Percentiles rank a stretch among this genome's conserved stretches.
Evolutionary conservation across 2,329 filamentous ascomycete species (phyloP).

Genomic region (Penicillium brasilianum): DNA sequence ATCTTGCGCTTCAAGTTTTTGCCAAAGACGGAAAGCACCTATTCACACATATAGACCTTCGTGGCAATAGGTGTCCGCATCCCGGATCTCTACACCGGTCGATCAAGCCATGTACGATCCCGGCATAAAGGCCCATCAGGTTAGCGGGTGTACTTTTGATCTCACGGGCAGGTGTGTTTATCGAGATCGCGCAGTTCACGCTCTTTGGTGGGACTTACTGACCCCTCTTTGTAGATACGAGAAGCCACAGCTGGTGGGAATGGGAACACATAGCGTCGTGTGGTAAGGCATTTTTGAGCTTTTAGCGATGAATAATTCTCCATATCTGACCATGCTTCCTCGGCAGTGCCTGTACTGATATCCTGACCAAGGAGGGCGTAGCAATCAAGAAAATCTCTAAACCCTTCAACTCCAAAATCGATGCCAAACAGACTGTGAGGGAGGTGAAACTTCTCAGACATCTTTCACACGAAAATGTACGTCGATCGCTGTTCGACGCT

Average conservation of each 20-base stretch:
- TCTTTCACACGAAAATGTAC: constrained; percentile 2
- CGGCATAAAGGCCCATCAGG: not conserved
- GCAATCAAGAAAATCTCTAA: constrained; percentile 4
- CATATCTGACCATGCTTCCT: not conserved
- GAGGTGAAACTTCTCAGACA: constrained; percentile 1
- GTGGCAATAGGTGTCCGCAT: not conserved
- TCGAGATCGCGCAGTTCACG: not conserved
- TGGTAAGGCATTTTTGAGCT: not conserved
- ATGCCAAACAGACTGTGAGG: not conserved
- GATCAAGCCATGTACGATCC: not conserved
- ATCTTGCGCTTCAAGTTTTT: not conserved
- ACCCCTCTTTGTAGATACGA: not conserved
- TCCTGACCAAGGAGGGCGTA: not conserved
- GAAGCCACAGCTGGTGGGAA: not conserved
- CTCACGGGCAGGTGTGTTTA: constrained; percentile 1
- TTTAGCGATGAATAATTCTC: not conserved
- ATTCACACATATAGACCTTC: not conserved
- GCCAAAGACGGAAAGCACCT: not conserved
- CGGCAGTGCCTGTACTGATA: not conserved
- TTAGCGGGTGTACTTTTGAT: constrained; percentile 6
- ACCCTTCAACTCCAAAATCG: not conserved
- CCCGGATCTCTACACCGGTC: not conserved
- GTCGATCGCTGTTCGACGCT: not conserved
- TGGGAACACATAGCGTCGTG: not conserved
- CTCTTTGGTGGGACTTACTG: not conserved